A percentile compares a stretch with the other conserved stretches of the same genome.
Evolutionary conservation across 371 early-diverging fungal genomes (phyloP).

Genomic region (Lichtheimia corymbifera): DNA sequence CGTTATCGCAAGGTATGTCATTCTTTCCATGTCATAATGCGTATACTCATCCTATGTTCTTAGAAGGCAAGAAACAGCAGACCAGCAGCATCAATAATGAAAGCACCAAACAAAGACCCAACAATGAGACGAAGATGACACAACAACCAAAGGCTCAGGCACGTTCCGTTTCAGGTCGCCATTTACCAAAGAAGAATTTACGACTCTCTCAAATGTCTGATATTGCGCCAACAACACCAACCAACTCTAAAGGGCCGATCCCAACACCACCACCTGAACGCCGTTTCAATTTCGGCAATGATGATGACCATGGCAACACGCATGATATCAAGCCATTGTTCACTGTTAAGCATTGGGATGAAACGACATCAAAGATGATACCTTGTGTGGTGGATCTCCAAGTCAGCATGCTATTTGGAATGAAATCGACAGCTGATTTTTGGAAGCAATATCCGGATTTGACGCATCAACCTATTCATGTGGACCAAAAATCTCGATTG

Average conservation of each 20-base stretch:
- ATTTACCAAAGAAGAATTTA: conserved; percentile 40
- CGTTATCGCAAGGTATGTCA: neutral
- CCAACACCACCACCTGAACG: conserved; percentile 50
- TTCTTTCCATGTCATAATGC: neutral
- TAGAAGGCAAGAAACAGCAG: neutral
- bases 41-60: neutral
- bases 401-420: conserved; percentile 5
- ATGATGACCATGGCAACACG: too few relatives aligned
- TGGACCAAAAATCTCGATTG: conserved; percentile 62
- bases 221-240: conserved; percentile 21
- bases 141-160: conserved; percentile 27
- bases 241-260: conserved; percentile 14
- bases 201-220: conserved; percentile 12
- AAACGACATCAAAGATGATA: too few relatives aligned
- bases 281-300: conserved; percentile 21
- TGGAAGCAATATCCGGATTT: conserved; percentile 58
- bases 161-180: conserved; percentile 34
- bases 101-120: neutral
- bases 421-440: conserved; percentile 31
- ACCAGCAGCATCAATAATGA: too few relatives aligned
- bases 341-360: too few relatives aligned
- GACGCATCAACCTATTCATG: conserved; percentile 46
- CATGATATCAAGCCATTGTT: too few relatives aligned
- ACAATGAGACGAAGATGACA: neutral
- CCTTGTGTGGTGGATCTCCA: too few relatives aligned